Conservation (phyloP, 352 stramenopile genomes). For the Sclerospora graminicola region DNA sequence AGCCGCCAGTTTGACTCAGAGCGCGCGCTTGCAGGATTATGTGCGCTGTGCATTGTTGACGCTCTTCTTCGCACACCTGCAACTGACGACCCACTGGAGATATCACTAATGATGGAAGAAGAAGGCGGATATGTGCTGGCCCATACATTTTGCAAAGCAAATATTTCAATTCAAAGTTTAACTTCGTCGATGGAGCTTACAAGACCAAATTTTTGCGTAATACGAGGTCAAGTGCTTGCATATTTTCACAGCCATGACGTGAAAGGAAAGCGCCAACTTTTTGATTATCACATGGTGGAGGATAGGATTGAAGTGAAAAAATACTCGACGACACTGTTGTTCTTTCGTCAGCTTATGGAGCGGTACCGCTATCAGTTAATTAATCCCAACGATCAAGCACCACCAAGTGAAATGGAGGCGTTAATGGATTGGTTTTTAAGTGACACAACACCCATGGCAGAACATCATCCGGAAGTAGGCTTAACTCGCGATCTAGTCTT, state of each 20-base stretch:
- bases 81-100: constrained; percentile 57
- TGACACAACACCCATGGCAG: constrained; percentile 63
- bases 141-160: constrained; percentile 80
- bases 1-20: constrained; percentile 83
- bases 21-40: constrained; percentile 65
- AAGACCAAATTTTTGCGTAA: constrained; percentile 60
- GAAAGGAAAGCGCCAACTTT: constrained; percentile 53
- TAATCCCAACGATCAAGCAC: constrained; percentile 61
- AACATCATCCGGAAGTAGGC: constrained; percentile 71
- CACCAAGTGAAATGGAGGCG: constrained; percentile 85
- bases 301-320: constrained; percentile 86
- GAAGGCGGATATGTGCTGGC: constrained; percentile 73
- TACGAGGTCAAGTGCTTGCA: constrained; percentile 59
- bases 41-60: constrained; percentile 73
- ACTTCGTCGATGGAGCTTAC: constrained; percentile 80
- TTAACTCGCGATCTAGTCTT: constrained; percentile 73
- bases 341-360: constrained; percentile 82
- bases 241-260: constrained; percentile 70
- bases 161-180: constrained; percentile 65
- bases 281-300: constrained; percentile 84
- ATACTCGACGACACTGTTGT: constrained; percentile 82
- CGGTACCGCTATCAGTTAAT: constrained; percentile 78
- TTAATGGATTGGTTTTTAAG: constrained; percentile 86
- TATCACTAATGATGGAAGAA: constrained; percentile 74
- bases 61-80: constrained; percentile 71